phyloP scores from a whole-genome alignment of 257 asterid species.

The Leonotis leonurus region DNA sequence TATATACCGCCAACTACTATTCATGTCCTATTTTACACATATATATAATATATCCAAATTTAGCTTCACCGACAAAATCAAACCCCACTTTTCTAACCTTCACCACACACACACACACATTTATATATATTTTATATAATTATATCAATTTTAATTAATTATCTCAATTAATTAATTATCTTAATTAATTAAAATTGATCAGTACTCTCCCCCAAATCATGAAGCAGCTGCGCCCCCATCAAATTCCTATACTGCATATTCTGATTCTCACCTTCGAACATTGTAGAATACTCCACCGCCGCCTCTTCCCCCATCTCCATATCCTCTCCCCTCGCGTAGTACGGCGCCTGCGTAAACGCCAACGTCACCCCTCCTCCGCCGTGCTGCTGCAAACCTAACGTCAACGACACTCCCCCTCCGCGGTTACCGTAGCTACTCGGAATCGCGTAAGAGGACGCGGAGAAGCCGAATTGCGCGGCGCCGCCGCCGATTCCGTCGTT shows the following conservation, averaged over 20 bases:
- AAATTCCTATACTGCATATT: conserved; percentile 68
- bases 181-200: too few species aligned
- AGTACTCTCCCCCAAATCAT: conserved; percentile 73
- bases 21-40: too few species aligned
- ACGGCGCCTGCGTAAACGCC: conserved; percentile 38
- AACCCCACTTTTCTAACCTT: background rate
- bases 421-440: background rate
- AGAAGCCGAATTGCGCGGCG: conserved; percentile 49
- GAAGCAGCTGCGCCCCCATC: conserved; percentile 93
- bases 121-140: too few species aligned
- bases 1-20: background rate
- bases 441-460: conserved; percentile 23
- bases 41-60: background rate
- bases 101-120: too few species aligned
- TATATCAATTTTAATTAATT: too few species aligned
- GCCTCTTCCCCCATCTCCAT: conserved; percentile 47
- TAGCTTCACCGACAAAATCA: conserved; percentile 1
- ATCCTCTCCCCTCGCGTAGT: conserved; percentile 41
- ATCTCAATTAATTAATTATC: too few species aligned
- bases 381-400: conserved; percentile 68
- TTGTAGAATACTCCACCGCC: conserved; percentile 19
- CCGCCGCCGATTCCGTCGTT: conserved; percentile 8
- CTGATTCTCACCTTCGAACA: conserved; percentile 65
- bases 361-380: conserved; percentile 49
- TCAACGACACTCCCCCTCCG: conserved; percentile 61